Evolutionary conservation across 345 rosid species (phyloP).

Genomic region (Sapria himalayana): DNA sequence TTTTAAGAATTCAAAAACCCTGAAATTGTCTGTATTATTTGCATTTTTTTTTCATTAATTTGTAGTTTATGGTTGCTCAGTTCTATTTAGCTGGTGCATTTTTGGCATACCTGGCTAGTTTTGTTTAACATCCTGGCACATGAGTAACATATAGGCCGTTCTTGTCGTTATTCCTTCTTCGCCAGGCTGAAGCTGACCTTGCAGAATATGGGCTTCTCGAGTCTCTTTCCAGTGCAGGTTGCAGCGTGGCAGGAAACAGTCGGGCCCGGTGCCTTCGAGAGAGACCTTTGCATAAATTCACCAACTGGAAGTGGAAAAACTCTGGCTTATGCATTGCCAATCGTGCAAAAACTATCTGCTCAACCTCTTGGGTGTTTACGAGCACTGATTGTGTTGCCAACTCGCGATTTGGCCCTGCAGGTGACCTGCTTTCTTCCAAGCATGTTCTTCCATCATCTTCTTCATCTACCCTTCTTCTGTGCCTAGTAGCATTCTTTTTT

Average conservation of each 20-base stretch:
- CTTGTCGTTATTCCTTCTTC: constrained; percentile 3
- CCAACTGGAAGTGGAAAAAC: constrained; percentile 95
- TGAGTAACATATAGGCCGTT: too few relatives aligned
- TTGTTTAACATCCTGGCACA: too few relatives aligned
- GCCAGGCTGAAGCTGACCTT: constrained; percentile 51
- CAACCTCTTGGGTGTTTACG: constrained; percentile 55
- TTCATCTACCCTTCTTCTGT: not conserved
- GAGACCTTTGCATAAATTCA: constrained; percentile 80
- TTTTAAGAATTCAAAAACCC: too few relatives aligned
- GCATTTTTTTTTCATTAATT: too few relatives aligned
- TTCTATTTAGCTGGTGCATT: too few relatives aligned
- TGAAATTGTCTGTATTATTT: too few relatives aligned
- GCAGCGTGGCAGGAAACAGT: constrained; percentile 85
- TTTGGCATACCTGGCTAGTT: too few relatives aligned
- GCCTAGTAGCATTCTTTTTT: constrained; percentile 4
- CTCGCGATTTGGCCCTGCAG: constrained; percentile 93
- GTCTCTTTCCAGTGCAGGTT: constrained; percentile 65
- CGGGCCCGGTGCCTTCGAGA: constrained; percentile 75
- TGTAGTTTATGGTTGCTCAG: too few relatives aligned
- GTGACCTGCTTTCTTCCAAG: constrained; percentile 10
- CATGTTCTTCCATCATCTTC: not conserved
- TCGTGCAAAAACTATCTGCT: constrained; percentile 49
- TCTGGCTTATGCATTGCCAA: constrained; percentile 73
- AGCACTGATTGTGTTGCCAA: constrained; percentile 79
- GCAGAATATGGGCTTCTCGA: constrained; percentile 38